Evolutionary conservation across 306 rosid genomes (phyloP).

Genomic region (Mucuna pruriens): DNA sequence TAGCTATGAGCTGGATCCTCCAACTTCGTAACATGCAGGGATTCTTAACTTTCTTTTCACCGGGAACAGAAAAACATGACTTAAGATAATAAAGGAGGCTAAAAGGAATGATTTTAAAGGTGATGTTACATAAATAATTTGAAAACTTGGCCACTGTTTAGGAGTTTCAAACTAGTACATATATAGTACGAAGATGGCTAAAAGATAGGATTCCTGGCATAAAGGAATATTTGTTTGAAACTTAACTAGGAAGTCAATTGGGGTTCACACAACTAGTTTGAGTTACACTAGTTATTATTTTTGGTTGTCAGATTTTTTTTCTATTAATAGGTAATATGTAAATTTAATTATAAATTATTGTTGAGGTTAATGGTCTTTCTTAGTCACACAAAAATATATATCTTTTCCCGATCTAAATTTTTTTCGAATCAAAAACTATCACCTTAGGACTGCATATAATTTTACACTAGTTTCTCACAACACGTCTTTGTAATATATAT

Average conservation of each 20-base stretch:
- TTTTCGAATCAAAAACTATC: too few relatives aligned
- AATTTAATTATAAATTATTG: too few relatives aligned
- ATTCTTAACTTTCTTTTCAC: slow-evolving; percentile 25
- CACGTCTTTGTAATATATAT: not conserved
- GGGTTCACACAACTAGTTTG: too few relatives aligned
- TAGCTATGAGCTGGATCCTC: slow-evolving; percentile 49
- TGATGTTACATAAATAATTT: slow-evolving; percentile 12
- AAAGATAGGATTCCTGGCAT: not conserved
- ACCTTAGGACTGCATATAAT: not conserved
- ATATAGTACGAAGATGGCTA: not conserved
- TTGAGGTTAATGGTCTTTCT: too few relatives aligned
- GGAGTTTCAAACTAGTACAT: not conserved
- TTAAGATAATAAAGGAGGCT: slow-evolving; percentile 13
- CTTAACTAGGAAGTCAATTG: too few relatives aligned
- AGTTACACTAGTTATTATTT: too few relatives aligned
- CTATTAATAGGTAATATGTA: too few relatives aligned
- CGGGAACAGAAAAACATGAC: slow-evolving; percentile 32
- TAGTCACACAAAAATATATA: too few relatives aligned
- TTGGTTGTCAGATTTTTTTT: too few relatives aligned
- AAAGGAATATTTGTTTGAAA: not conserved
- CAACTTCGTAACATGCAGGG: slow-evolving; percentile 31
- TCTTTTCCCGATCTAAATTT: too few relatives aligned
- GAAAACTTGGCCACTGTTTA: not conserved
- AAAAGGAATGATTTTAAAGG: slow-evolving; percentile 24
- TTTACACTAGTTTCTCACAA: not conserved